These are phyloP conservation scores for Agarophyton chilense DNA, from an alignment of 23 red algal species.

Conservation along the genomic window DNA sequence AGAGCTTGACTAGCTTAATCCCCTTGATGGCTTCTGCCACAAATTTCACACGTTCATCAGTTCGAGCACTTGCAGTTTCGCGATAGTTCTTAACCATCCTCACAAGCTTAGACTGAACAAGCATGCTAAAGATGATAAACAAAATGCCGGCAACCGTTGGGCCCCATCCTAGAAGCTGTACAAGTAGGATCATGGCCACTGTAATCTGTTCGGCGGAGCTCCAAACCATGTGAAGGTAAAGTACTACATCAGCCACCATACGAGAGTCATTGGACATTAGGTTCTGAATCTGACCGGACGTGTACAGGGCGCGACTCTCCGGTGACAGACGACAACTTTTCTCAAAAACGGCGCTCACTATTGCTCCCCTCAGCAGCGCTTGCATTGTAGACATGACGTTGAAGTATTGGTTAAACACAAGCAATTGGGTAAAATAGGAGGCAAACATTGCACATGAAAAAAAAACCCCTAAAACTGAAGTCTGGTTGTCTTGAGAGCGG, in stretches of 20 bases:
- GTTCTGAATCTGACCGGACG: conserved; percentile 78
- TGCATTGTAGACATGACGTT: conserved; percentile 55
- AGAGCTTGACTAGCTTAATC: conserved; percentile 94
- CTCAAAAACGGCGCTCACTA: conserved; percentile 61
- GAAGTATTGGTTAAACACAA: conserved; percentile 83
- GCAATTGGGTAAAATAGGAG: conserved; percentile 55
- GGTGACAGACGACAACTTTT: conserved; percentile 75
- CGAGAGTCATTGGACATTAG: conserved; percentile 83
- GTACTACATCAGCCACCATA: conserved; percentile 63
- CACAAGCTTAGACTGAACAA: conserved; percentile 71
- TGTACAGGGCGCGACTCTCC: conserved; percentile 60
- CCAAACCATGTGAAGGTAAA: conserved; percentile 74
- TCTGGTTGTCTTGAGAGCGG: neutral
- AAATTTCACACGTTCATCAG: conserved; percentile 81
- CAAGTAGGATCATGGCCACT: conserved; percentile 77
- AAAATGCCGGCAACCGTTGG: conserved; percentile 74
- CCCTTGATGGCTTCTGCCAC: conserved; percentile 82
- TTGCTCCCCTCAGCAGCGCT: conserved; percentile 34
- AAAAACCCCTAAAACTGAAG: neutral
- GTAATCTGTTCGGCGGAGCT: conserved; percentile 70
- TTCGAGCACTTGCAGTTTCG: conserved; percentile 64
- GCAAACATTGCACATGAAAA: conserved; percentile 60
- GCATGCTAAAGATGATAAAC: conserved; percentile 51
- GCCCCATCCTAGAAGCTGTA: conserved; percentile 63
- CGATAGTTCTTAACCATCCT: conserved; percentile 44